Percentiles rank a stretch among this genome's conserved stretches.
These are phyloP conservation scores for Cadophora gregata DNA, from an alignment of 2,329 filamentous ascomycete species.

Conservation along the genomic window DNA sequence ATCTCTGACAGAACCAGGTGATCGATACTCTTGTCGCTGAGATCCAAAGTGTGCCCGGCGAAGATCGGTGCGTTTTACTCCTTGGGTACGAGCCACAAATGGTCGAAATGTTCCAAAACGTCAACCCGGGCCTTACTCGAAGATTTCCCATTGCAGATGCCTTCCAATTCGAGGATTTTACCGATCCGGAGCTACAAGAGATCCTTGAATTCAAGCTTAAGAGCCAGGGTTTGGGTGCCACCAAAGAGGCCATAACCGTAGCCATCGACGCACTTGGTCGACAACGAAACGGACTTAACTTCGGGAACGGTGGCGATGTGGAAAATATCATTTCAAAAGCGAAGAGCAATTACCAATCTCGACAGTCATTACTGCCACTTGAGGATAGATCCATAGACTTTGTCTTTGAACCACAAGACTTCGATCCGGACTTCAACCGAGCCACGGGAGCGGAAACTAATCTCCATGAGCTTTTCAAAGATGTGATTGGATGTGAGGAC, in stretches of 20 bases:
- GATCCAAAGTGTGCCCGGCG: slow-evolving; percentile 71
- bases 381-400: slow-evolving; percentile 30
- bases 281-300: slow-evolving; percentile 68
- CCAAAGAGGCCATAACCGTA: slow-evolving; percentile 56
- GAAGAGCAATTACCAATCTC: slow-evolving; percentile 47
- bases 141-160: slow-evolving; percentile 68
- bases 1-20: slow-evolving; percentile 43
- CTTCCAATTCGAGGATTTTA: slow-evolving; percentile 74
- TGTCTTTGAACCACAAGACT: slow-evolving; percentile 50
- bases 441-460: slow-evolving; percentile 49
- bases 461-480: slow-evolving; percentile 54
- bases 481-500: slow-evolving; percentile 56
- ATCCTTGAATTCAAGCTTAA: slow-evolving; percentile 71
- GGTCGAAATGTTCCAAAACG: slow-evolving; percentile 74
- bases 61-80: slow-evolving; percentile 75
- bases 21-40: slow-evolving; percentile 80
- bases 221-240: slow-evolving; percentile 58
- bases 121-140: slow-evolving; percentile 71
- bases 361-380: slow-evolving; percentile 31
- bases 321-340: slow-evolving; percentile 67
- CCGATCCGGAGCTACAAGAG: slow-evolving; percentile 57
- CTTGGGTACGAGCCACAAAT: slow-evolving; percentile 75
- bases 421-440: slow-evolving; percentile 59
- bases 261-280: slow-evolving; percentile 63
- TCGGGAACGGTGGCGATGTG: slow-evolving; percentile 77